phyloP scores from a whole-genome alignment of 2,329 filamentous ascomycete species.

The Diaporthe australafricana region DNA sequence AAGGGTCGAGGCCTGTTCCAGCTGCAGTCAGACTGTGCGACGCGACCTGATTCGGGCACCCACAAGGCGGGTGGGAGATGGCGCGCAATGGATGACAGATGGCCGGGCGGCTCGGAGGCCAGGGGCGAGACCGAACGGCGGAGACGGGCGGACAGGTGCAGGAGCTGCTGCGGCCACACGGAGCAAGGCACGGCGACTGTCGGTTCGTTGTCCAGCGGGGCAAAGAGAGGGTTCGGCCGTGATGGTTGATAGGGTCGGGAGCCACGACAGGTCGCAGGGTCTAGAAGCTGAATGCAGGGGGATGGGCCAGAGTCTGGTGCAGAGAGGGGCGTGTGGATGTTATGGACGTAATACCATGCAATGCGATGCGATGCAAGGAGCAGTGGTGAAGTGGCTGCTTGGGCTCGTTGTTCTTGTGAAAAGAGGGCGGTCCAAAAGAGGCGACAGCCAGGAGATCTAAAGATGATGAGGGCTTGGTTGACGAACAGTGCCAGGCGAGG shows the following conservation, averaged over 20 bases:
- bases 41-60: background rate
- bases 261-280: constrained; percentile 29
- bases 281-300: constrained; percentile 28
- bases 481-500: background rate
- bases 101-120: constrained; percentile 30
- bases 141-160: constrained; percentile 28
- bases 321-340: constrained; percentile 34
- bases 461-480: constrained; percentile 15
- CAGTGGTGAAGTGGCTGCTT: constrained; percentile 15
- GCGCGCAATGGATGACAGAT: constrained; percentile 11
- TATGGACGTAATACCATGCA: constrained; percentile 11
- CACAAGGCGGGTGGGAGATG: background rate
- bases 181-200: constrained; percentile 28
- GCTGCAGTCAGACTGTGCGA: constrained; percentile 10
- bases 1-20: constrained; percentile 11
- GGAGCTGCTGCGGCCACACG: constrained; percentile 32
- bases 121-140: constrained; percentile 24
- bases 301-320: constrained; percentile 30
- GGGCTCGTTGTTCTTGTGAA: background rate
- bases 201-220: constrained; percentile 32
- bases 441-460: background rate
- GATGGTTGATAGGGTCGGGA: constrained; percentile 29
- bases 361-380: constrained; percentile 13
- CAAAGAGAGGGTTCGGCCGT: constrained; percentile 16
- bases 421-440: constrained; percentile 1